Percentiles rank a stretch among this genome's conserved stretches.
Evolutionary conservation across 805 yeast genomes (phyloP).

Genomic region (Debaryomyces hansenii): DNA sequence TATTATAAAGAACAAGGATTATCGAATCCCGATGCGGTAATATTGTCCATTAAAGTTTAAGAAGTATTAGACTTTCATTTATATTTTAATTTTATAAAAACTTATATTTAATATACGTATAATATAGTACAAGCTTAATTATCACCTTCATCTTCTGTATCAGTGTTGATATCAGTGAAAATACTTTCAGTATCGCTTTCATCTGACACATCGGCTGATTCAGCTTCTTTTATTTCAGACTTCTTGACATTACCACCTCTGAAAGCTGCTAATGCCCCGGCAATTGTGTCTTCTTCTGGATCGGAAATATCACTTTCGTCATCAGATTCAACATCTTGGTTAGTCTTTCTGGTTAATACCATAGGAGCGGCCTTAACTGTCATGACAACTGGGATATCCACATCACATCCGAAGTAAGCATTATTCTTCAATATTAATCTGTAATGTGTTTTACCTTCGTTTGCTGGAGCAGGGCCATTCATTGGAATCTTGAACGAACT

Average conservation of each 20-base stretch:
- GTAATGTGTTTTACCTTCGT: constrained; percentile 64
- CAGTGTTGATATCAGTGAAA: constrained; percentile 46
- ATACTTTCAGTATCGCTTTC: constrained; percentile 39
- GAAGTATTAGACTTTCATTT: not conserved
- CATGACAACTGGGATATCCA: constrained; percentile 69
- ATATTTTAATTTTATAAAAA: constrained; percentile 1
- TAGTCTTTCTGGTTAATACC: constrained; percentile 16
- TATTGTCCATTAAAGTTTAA: constrained; percentile 32
- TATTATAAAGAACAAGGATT: constrained; percentile 51
- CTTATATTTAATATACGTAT: not conserved
- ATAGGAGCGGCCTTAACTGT: constrained; percentile 61
- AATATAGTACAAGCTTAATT: constrained; percentile 7
- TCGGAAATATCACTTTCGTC: constrained; percentile 61
- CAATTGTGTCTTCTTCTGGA: constrained; percentile 73
- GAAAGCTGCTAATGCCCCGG: constrained; percentile 71
- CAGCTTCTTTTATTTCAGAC: constrained; percentile 15
- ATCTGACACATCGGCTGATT: constrained; percentile 39
- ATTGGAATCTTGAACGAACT: constrained; percentile 78
- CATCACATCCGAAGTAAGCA: constrained; percentile 79
- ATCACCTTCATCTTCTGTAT: constrained; percentile 44
- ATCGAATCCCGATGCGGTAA: constrained; percentile 48
- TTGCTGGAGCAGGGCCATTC: constrained; percentile 74
- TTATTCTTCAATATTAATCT: constrained; percentile 69
- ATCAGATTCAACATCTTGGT: constrained; percentile 40
- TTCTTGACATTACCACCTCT: constrained; percentile 60